Conservation (phyloP, 2,329 filamentous ascomycete genomes). For the Stachybotrys chlorohalonatus region DNA sequence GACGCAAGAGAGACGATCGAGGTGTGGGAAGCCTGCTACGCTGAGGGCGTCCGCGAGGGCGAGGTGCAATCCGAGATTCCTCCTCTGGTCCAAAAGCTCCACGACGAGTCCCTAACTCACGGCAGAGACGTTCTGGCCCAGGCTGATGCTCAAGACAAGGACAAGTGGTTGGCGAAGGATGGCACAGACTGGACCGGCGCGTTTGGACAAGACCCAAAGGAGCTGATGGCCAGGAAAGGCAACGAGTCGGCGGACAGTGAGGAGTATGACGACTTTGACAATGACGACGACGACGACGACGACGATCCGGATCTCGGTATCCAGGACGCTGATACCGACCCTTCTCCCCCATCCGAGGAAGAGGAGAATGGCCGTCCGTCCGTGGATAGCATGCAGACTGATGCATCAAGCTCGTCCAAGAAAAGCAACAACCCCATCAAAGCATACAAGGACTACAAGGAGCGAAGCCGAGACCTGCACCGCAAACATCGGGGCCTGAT, state of each 20-base stretch:
- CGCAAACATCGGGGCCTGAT: constrained; percentile 83
- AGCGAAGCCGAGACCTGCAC: constrained; percentile 65
- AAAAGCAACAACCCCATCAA: constrained; percentile 44
- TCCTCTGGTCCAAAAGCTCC: constrained; percentile 61
- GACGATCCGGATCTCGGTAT: constrained; percentile 46
- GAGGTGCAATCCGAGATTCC: constrained; percentile 68
- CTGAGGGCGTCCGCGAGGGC: constrained; percentile 71
- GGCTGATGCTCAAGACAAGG: constrained; percentile 61
- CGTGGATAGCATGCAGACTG: constrained; percentile 28
- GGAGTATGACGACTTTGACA: constrained; percentile 29
- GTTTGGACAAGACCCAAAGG: constrained; percentile 68
- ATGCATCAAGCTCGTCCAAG: constrained; percentile 17
- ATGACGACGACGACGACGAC: constrained; percentile 18
- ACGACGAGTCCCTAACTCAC: constrained; percentile 71
- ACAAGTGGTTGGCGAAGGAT: constrained; percentile 68
- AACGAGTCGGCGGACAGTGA: constrained; percentile 23
- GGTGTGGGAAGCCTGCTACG: constrained; percentile 84
- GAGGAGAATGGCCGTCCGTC: constrained; percentile 22
- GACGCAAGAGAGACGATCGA: constrained; percentile 88
- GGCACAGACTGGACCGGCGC: constrained; percentile 82
- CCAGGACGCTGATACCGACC: constrained; percentile 38
- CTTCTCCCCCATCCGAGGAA: constrained; percentile 15
- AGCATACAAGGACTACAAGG: constrained; percentile 54
- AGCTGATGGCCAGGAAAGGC: constrained; percentile 25
- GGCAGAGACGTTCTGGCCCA: constrained; percentile 73